These are phyloP conservation scores for Astrephomene gubernaculifera DNA, from an alignment of 139 green algal species.

Conservation along the genomic window DNA sequence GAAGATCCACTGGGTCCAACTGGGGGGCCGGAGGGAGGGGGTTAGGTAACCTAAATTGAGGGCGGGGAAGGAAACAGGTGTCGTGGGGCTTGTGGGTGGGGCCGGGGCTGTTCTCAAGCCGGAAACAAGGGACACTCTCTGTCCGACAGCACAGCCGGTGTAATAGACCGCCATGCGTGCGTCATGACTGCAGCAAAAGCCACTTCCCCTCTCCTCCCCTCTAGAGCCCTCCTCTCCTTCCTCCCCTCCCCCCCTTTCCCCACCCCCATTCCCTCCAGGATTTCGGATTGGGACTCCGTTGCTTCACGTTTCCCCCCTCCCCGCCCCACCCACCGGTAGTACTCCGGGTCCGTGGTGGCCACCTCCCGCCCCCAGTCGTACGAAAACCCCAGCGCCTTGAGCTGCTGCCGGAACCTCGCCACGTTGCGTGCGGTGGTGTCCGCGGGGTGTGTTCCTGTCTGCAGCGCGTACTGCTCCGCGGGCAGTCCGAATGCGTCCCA, in stretches of 20 bases:
- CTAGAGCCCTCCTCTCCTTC: too few relatives aligned
- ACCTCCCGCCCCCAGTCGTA: constrained; percentile 98
- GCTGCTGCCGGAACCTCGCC: constrained; percentile 91
- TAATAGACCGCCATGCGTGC: too few relatives aligned
- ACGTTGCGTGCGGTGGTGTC: constrained; percentile 94
- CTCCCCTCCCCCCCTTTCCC: not conserved
- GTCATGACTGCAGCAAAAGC: too few relatives aligned
- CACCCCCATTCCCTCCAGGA: not conserved
- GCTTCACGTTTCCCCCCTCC: too few relatives aligned
- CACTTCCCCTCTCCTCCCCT: too few relatives aligned
- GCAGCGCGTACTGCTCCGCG: constrained; percentile 96
- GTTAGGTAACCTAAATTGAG: too few relatives aligned
- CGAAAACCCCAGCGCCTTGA: constrained; percentile 94
- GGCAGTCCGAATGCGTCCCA: constrained; percentile 99
- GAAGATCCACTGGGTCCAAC: constrained; percentile 99
- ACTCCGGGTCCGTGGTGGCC: constrained; percentile 89
- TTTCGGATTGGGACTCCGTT: too few relatives aligned
- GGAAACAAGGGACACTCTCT: too few relatives aligned
- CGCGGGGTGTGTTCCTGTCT: constrained; percentile 95
- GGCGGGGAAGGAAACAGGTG: too few relatives aligned
- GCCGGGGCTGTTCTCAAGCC: too few relatives aligned
- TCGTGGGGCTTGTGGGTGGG: too few relatives aligned
- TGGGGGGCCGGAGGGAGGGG: constrained; percentile 39
- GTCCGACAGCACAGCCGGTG: too few relatives aligned
- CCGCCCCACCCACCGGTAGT: constrained; percentile 81